Percentiles rank a stretch among this genome's conserved stretches.
phyloP scores from a whole-genome alignment of 257 asterid genomes.

The Solanum pennellii region DNA sequence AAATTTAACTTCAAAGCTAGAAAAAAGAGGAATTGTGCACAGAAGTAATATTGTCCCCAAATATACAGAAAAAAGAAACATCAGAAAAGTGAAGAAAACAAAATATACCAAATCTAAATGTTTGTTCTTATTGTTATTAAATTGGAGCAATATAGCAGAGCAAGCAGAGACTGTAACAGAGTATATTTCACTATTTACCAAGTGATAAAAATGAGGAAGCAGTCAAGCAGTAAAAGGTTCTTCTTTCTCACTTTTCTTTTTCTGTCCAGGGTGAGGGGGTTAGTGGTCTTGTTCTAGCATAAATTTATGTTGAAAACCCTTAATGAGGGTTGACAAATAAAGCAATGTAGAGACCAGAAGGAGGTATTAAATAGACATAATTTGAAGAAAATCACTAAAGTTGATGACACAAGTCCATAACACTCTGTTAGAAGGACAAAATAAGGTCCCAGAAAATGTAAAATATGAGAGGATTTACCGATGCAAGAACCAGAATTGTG shows the following conservation, averaged over 20 bases:
- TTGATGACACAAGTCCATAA: neutral
- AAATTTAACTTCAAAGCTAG: neutral
- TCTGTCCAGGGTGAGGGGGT: neutral
- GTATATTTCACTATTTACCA: neutral
- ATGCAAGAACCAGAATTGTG: slow-evolving; percentile 63
- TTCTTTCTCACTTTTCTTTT: neutral
- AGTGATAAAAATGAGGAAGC: neutral
- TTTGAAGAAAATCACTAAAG: neutral
- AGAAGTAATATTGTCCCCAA: neutral
- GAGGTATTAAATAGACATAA: neutral
- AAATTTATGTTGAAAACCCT: neutral
- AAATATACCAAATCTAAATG: neutral
- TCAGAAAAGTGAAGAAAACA: neutral
- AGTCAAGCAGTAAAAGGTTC: neutral
- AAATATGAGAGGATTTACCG: slow-evolving; percentile 28
- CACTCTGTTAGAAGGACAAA: neutral
- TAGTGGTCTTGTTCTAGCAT: neutral
- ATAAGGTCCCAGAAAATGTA: neutral
- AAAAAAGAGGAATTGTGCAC: neutral
- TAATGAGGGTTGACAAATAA: neutral
- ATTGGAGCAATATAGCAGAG: neutral
- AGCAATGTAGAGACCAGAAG: neutral
- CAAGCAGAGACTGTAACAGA: neutral
- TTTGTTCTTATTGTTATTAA: neutral
- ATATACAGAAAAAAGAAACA: neutral